A percentile compares a stretch with the other conserved stretches of the same genome.
Evolutionary conservation across 306 rosid species (phyloP).

Genomic region (Rubus idaeus): DNA sequence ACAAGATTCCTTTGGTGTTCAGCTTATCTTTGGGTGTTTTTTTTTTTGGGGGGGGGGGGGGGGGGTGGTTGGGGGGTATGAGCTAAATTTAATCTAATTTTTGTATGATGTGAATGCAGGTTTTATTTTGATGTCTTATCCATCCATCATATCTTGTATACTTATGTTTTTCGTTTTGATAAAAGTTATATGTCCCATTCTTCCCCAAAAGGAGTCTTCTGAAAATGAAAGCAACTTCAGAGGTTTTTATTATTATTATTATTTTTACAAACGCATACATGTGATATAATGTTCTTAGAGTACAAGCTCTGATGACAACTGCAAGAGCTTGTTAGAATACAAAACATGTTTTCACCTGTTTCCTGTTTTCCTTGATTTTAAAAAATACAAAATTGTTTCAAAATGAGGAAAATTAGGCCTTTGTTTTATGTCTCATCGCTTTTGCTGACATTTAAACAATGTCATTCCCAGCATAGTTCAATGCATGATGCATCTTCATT

Average conservation of each 20-base stretch:
- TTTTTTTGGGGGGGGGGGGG: too few relatives aligned
- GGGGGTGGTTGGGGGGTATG: too few relatives aligned
- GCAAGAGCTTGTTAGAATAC: not conserved
- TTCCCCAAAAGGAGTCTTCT: not conserved
- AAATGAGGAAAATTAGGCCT: not conserved
- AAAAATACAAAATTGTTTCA: not conserved
- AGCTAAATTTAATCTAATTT: too few relatives aligned
- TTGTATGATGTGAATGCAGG: not conserved
- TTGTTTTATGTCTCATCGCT: not conserved
- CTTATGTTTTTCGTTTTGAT: too few relatives aligned
- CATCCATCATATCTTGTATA: not conserved
- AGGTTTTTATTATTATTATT: not conserved
- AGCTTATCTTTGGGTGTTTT: too few relatives aligned
- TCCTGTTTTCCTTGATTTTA: not conserved
- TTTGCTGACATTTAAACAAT: not conserved
- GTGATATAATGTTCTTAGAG: not conserved
- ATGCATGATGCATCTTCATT: constrained; percentile 7
- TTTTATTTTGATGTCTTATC: not conserved
- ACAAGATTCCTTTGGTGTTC: too few relatives aligned
- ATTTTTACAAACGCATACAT: not conserved
- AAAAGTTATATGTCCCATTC: too few relatives aligned
- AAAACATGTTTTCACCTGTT: not conserved
- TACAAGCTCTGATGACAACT: not conserved
- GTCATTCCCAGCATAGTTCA: not conserved
- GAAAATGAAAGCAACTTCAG: not conserved